phyloP scores from a whole-genome alignment of 139 green algal species.

The Chlamydomonas urium region DNA sequence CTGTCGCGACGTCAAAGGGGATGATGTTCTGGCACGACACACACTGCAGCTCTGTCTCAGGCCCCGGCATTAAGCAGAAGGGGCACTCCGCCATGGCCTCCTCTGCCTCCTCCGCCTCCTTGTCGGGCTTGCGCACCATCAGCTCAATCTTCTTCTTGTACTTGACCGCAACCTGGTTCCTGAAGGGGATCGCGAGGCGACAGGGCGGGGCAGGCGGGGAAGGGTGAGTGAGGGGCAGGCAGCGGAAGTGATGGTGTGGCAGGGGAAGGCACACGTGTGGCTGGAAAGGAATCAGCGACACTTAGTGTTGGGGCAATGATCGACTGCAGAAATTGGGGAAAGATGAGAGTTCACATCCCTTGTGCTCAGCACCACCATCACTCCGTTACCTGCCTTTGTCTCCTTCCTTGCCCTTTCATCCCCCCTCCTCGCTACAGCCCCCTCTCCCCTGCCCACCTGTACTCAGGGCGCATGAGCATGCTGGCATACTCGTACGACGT shows the following conservation, averaged over 20 bases:
- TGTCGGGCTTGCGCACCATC: conserved; percentile 71
- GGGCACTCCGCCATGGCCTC: conserved; percentile 56
- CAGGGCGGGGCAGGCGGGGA: too few relatives aligned
- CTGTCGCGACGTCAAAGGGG: conserved; percentile 65
- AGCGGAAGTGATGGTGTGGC: too few relatives aligned
- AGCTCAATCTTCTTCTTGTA: conserved; percentile 83
- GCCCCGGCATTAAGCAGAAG: conserved; percentile 57
- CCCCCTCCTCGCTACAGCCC: too few relatives aligned
- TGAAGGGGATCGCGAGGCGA: too few relatives aligned
- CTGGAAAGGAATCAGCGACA: background rate
- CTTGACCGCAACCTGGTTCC: conserved; percentile 54
- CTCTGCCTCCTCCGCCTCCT: conserved; percentile 51
- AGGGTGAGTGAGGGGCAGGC: too few relatives aligned
- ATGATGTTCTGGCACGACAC: conserved; percentile 58
- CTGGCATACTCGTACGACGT: conserved; percentile 72
- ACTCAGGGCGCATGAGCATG: conserved; percentile 73
- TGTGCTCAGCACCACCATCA: too few relatives aligned
- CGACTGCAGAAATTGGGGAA: too few relatives aligned
- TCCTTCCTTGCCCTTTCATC: too few relatives aligned
- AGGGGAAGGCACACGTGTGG: too few relatives aligned
- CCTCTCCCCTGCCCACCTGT: conserved; percentile 38
- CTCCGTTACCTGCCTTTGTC: too few relatives aligned
- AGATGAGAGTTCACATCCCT: too few relatives aligned
- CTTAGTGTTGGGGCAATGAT: too few relatives aligned
- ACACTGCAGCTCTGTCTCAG: conserved; percentile 61